These are phyloP conservation scores for Talaromyces sp. DNA, from an alignment of 2,329 filamentous ascomycete genomes.

Conservation along the genomic window DNA sequence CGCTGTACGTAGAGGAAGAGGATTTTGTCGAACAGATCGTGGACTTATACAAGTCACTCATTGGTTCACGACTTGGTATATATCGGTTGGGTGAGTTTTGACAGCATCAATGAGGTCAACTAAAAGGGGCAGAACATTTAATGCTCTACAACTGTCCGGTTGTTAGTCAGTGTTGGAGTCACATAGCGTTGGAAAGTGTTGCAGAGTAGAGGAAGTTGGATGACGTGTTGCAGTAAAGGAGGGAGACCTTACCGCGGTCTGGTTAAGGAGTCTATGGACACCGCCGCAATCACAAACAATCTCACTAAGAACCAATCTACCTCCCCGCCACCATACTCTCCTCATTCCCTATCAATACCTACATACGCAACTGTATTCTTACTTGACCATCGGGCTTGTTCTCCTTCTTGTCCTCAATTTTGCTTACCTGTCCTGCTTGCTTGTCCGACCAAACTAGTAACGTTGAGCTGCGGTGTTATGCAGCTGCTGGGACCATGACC, in stretches of 20 bases:
- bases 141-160: too few relatives aligned
- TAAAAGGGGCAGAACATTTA: not conserved
- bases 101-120: too few relatives aligned
- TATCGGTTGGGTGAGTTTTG: not conserved
- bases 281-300: not conserved
- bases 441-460: not conserved
- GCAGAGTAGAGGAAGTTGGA: not conserved
- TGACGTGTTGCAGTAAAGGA: too few relatives aligned
- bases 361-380: not conserved
- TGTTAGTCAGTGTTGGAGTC: not conserved
- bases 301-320: not conserved
- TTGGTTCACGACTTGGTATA: not conserved
- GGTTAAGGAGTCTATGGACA: not conserved
- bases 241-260: not conserved
- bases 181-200: not conserved
- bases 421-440: not conserved
- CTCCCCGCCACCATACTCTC: not conserved
- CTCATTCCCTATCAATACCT: not conserved
- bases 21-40: not conserved
- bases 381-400: not conserved
- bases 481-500: conserved; percentile 9
- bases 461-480: not conserved
- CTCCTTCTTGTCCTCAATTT: not conserved
- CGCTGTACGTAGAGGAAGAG: not conserved
- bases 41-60: not conserved